Percentiles rank a stretch among this genome's conserved stretches.
Evolutionary conservation across 768 basidiomycete species (phyloP).

Genomic region (Pisolithus marmoratus): DNA sequence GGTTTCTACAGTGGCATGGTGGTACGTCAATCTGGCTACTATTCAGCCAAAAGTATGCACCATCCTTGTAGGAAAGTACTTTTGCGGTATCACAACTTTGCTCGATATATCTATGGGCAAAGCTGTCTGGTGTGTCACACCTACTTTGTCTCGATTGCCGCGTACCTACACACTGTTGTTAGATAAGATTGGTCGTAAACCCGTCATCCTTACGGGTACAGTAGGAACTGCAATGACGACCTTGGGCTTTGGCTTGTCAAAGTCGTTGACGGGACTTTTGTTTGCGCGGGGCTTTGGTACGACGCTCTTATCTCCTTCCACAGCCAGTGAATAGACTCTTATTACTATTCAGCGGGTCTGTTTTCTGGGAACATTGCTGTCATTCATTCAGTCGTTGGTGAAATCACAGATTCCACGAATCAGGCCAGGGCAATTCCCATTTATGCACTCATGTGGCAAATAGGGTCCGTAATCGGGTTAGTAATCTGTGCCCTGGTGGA

Average conservation of each 20-base stretch:
- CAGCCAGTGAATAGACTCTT: not conserved
- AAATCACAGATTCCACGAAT: constrained; percentile 59
- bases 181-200: constrained; percentile 58
- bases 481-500: constrained; percentile 11
- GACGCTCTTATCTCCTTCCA: constrained; percentile 9
- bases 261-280: constrained; percentile 42
- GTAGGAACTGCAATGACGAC: constrained; percentile 48
- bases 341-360: constrained; percentile 43
- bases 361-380: constrained; percentile 59
- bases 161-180: not conserved
- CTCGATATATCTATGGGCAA: constrained; percentile 59
- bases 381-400: constrained; percentile 53
- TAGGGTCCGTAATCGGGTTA: constrained; percentile 52
- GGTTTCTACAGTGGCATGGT: constrained; percentile 66
- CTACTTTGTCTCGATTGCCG: not conserved
- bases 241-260: constrained; percentile 50
- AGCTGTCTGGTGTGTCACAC: constrained; percentile 42
- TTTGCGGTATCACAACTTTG: constrained; percentile 57
- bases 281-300: constrained; percentile 46
- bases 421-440: constrained; percentile 54
- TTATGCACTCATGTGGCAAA: constrained; percentile 52
- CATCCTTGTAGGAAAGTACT: constrained; percentile 44
- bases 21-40: constrained; percentile 27
- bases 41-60: not conserved
- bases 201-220: constrained; percentile 50